Percentiles rank a stretch among this genome's conserved stretches.
Evolutionary conservation across 352 stramenopile species (phyloP).

Genomic region (Phytopythium oedochilum): DNA sequence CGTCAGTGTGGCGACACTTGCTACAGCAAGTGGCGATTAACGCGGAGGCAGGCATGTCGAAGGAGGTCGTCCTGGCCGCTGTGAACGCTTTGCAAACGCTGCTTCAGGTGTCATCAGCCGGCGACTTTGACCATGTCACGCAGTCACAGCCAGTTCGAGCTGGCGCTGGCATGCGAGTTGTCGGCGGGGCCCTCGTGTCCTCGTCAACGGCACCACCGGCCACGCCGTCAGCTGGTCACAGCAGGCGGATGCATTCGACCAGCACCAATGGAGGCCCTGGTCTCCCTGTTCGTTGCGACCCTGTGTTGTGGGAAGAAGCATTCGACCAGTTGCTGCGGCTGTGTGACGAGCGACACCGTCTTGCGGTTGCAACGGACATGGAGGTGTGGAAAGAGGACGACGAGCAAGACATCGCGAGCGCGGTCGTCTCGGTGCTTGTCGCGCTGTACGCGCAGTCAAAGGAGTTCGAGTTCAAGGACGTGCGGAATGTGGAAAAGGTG

Average conservation of each 20-base stretch:
- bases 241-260: constrained; percentile 9
- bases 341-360: constrained; percentile 37
- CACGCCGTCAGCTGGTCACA: constrained; percentile 13
- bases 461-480: constrained; percentile 68
- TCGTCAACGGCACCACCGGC: constrained; percentile 16
- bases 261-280: neutral
- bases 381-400: constrained; percentile 58
- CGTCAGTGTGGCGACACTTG: constrained; percentile 54
- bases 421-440: constrained; percentile 67
- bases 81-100: constrained; percentile 78
- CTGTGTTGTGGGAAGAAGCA: constrained; percentile 59
- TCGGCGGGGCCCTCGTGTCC: constrained; percentile 77
- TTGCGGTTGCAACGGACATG: constrained; percentile 12
- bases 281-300: constrained; percentile 30
- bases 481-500: constrained; percentile 53
- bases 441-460: constrained; percentile 75
- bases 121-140: constrained; percentile 68
- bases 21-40: constrained; percentile 58
- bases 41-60: constrained; percentile 44
- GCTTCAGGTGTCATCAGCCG: constrained; percentile 70
- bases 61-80: constrained; percentile 74
- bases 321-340: constrained; percentile 58
- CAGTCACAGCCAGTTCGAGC: constrained; percentile 73
- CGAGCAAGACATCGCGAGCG: constrained; percentile 75
- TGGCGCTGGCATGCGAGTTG: constrained; percentile 87